Evolutionary conservation across 495 filamentous ascomycete genomes (phyloP).

Genomic region (Thozetella sp.): DNA sequence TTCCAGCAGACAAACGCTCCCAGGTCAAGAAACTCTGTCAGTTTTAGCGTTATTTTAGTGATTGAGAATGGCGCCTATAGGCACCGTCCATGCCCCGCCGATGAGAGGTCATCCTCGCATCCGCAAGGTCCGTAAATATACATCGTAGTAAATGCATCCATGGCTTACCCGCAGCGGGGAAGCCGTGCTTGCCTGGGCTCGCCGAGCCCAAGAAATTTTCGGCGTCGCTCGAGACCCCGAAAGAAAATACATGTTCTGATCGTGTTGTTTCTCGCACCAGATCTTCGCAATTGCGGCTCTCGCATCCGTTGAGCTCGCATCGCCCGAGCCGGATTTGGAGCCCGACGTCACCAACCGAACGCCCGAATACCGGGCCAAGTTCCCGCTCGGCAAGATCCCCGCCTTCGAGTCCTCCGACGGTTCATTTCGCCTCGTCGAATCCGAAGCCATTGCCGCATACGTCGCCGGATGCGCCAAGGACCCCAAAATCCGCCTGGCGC

Average conservation of each 20-base stretch:
- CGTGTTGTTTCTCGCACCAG: neutral
- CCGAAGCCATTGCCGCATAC: conserved; percentile 57
- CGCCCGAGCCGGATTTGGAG: neutral
- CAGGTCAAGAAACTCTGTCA: too few species aligned
- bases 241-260: too few species aligned
- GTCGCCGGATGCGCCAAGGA: conserved; percentile 32
- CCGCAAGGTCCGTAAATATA: neutral
- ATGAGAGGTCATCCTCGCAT: neutral
- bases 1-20: too few species aligned
- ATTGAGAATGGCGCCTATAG: neutral
- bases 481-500: neutral
- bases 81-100: neutral
- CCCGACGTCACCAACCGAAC: conserved; percentile 43
- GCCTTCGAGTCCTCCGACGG: conserved; percentile 58
- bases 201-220: too few species aligned
- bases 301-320: neutral
- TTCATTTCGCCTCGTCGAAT: conserved; percentile 45
- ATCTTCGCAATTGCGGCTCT: neutral
- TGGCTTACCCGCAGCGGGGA: neutral
- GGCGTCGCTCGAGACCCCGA: too few species aligned
- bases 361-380: conserved; percentile 59
- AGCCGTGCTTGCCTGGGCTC: too few species aligned
- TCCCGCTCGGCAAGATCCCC: conserved; percentile 63
- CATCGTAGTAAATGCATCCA: neutral
- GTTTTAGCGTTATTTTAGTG: too few species aligned